A percentile compares a stretch with the other conserved stretches of the same genome.
These are phyloP conservation scores for Canna indica DNA, from an alignment of 176 grass and related monocot species.

Conservation along the genomic window DNA sequence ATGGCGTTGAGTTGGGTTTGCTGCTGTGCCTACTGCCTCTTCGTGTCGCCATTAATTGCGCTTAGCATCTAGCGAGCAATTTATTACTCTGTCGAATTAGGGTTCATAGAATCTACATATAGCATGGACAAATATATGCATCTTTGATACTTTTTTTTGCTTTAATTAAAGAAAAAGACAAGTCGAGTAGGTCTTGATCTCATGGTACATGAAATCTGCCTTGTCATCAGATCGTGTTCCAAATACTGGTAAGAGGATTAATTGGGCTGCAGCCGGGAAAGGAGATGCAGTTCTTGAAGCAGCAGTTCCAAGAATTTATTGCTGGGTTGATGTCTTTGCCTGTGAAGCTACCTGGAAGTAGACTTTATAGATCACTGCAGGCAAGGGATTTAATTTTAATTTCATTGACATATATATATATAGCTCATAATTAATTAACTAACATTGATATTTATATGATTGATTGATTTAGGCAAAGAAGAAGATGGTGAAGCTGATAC, in stretches of 20 bases:
- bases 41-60: neutral
- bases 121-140: no score
- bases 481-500: slow-evolving; percentile 64
- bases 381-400: slow-evolving; percentile 23
- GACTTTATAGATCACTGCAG: slow-evolving; percentile 79
- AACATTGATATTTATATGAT: no score
- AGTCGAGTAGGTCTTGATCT: no score
- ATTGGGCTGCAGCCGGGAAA: slow-evolving; percentile 72
- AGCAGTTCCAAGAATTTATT: slow-evolving; percentile 94
- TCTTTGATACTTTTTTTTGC: no score
- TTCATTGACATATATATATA: no score
- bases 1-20: no score
- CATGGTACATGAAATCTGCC: neutral
- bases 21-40: no score
- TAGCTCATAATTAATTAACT: no score
- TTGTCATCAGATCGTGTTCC: slow-evolving; percentile 39
- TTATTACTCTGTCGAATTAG: no score
- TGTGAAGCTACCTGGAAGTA: slow-evolving; percentile 81
- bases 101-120: no score
- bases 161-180: neutral
- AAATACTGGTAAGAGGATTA: slow-evolving; percentile 70
- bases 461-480: slow-evolving; percentile 67
- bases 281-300: slow-evolving; percentile 83
- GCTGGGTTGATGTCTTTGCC: slow-evolving; percentile 87
- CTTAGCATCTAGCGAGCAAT: no score